Base-by-base conservation (phyloP, 2,329 filamentous ascomycete species). In the Fusarium vanettenii region DNA sequence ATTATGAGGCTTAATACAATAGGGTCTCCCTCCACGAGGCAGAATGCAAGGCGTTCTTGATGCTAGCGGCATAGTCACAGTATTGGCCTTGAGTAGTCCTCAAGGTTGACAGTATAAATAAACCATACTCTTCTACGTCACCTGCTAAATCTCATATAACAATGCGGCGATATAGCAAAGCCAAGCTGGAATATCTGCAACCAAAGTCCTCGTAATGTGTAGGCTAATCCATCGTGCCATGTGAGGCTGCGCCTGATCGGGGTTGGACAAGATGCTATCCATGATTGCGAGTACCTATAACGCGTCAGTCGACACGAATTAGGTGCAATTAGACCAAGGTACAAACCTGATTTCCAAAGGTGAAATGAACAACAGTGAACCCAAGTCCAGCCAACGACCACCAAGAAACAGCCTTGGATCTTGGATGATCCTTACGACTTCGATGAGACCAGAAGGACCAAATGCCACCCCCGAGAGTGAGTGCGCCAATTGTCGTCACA, bases 401-500 rank as follows among this genome's bases (percentile, higher is more conserved):
- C 31, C 56, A 25, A n/a, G 55, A 59, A 37, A 59, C 33, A 5
- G 33, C 22, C 9, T n/a, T 27, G 6, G 8, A 33, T 20, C 22
- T 22, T 11, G 9, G 14, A 4, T 37, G 55, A 37, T 59, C 31
- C 16, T 35, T 25, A 14, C 16, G 14, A 18, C 16, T 25, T 8
- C 9, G 31, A 37, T 59, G 55, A 2, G 29, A 39, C 55, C 55
- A 57, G 11, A 22, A 59, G 7, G 55, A 18, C 31, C 33, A 37
- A 14, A 59, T 18, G 18, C 55, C 55, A 22, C 55, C 22, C 3
- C 62, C 62, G 11, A 65, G 31, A 27, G 71, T 73, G 10, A 71
- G 22, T 3, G 69, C 61, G 2, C 69, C 70, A 43, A 71, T 61
- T 20, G 69, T 64, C 2, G 71, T 69, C 35, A 73, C 67, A 4